Conservation (phyloP, 2,329 filamentous ascomycete species). For the Penicillium decumbens region DNA sequence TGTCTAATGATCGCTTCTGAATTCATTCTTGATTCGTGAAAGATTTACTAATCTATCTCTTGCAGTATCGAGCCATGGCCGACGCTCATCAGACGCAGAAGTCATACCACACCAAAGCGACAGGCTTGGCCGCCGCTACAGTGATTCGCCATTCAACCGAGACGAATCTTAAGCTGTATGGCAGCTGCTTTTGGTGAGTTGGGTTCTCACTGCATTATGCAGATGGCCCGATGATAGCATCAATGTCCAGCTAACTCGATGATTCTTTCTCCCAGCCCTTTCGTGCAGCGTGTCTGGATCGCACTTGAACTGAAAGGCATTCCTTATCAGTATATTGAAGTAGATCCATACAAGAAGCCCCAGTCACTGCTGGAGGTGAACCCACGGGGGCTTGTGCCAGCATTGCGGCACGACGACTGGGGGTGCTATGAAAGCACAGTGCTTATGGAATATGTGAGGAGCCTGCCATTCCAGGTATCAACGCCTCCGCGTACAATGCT, state of each 20-base stretch:
- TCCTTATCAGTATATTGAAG: conserved; percentile 79
- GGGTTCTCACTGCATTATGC: not conserved
- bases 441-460: conserved; percentile 73
- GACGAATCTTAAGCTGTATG: conserved; percentile 69
- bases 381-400: conserved; percentile 69
- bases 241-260: not conserved
- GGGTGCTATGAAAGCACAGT: conserved; percentile 76
- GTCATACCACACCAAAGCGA: conserved; percentile 66
- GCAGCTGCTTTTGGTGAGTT: conserved; percentile 72
- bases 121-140: conserved; percentile 65
- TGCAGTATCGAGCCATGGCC: conserved; percentile 40
- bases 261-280: conserved; percentile 55
- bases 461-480: not conserved
- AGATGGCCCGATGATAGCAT: not conserved
- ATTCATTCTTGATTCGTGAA: conserved; percentile 2
- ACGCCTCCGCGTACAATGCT: conserved; percentile 3
- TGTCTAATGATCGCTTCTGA: not conserved
- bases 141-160: conserved; percentile 67
- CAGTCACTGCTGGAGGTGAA: conserved; percentile 69
- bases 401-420: conserved; percentile 73
- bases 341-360: conserved; percentile 72
- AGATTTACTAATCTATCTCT: conserved; percentile 9
- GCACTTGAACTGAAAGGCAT: conserved; percentile 74
- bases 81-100: conserved; percentile 53
- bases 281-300: conserved; percentile 86